Conservation (phyloP, 202 grass and related monocot genomes). For the Elaeis oleifera region DNA sequence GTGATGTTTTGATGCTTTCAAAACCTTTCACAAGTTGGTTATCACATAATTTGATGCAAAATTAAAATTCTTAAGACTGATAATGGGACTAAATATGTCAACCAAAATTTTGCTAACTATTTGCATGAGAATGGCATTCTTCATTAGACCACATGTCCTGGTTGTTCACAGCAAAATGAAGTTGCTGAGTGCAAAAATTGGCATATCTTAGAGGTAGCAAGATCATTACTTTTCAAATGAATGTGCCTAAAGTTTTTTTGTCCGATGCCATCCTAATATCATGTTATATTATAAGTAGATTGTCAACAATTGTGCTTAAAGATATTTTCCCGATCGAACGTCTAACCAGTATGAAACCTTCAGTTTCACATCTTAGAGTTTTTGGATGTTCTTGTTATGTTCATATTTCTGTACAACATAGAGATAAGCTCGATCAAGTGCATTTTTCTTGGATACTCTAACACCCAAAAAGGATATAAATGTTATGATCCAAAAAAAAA, state of each 20-base stretch:
- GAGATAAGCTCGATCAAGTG: neutral
- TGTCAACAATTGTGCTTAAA: neutral
- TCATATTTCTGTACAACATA: neutral
- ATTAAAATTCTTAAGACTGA: constrained; percentile 1
- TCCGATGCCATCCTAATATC: neutral
- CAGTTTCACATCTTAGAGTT: neutral
- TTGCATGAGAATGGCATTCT: constrained; percentile 6
- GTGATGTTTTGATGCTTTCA: constrained; percentile 1
- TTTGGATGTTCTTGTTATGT: neutral
- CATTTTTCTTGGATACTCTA: neutral
- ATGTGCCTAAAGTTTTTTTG: neutral
- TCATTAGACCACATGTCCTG: constrained; percentile 8
- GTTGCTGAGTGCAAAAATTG: constrained; percentile 13
- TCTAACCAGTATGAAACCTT: neutral
- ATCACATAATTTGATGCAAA: constrained; percentile 14
- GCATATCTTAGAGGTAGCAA: constrained; percentile 10
- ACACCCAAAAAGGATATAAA: too few relatives aligned
- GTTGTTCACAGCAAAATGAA: neutral
- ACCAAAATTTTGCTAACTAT: neutral
- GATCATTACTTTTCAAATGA: neutral
- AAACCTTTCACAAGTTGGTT: neutral
- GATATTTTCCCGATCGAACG: neutral
- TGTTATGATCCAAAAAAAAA: too few relatives aligned
- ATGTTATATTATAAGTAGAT: neutral
- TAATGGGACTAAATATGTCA: constrained; percentile 18